A percentile compares a stretch with the other conserved stretches of the same genome.
These are phyloP conservation scores for Daedalea quercina DNA, from an alignment of 768 basidiomycete species.

Conservation along the genomic window DNA sequence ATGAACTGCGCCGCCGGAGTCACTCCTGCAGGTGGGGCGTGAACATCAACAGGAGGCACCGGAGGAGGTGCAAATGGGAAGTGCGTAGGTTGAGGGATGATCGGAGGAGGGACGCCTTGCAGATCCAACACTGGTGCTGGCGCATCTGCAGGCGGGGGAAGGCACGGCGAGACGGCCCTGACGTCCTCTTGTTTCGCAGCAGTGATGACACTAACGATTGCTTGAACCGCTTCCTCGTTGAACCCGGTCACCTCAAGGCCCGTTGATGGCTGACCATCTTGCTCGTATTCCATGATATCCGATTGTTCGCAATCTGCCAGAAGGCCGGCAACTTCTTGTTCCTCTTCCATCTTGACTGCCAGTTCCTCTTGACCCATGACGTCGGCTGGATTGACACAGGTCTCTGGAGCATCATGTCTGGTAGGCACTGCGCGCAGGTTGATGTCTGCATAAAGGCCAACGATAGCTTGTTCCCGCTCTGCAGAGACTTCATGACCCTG, in stretches of 20 bases:
- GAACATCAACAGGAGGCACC: no score
- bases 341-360: neutral
- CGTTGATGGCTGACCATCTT: neutral
- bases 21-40: no score
- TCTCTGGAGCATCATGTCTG: slow-evolving; percentile 10
- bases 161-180: neutral
- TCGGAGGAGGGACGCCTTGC: neutral
- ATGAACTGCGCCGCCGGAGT: no score
- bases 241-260: slow-evolving; percentile 8
- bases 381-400: slow-evolving; percentile 35
- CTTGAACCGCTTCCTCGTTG: slow-evolving; percentile 17
- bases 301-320: neutral
- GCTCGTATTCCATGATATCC: neutral
- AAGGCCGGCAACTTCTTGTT: neutral
- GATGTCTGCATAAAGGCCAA: slow-evolving; percentile 24
- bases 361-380: slow-evolving; percentile 20
- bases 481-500: neutral
- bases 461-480: slow-evolving; percentile 5
- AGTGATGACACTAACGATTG: slow-evolving; percentile 20
- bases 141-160: neutral
- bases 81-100: neutral
- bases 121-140: neutral
- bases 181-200: slow-evolving; percentile 4
- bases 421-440: slow-evolving; percentile 28
- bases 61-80: neutral